Base-by-base conservation (phyloP, 495 filamentous ascomycete species). In the Hyaloscypha bicolor region DNA sequence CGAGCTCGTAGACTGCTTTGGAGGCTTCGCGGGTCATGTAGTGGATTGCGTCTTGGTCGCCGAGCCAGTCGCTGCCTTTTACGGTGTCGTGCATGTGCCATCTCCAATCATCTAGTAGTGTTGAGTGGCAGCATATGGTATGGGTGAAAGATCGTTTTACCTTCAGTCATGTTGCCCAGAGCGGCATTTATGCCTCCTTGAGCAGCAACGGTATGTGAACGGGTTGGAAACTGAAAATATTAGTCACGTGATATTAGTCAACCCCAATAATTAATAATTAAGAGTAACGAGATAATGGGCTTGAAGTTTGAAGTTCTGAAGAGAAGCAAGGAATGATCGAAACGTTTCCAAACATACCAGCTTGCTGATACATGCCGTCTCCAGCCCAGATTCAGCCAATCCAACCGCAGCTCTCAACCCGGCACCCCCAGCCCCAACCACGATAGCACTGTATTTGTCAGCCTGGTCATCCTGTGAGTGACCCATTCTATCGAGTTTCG, bases 81-180 rank as follows among this genome's bases (percentile, higher is more conserved):
- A 73, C 71, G 5, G 71, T 73, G 62, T 73, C 71, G 60, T 73
- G 71, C 68, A 71, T 71, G 51, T 73, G 71, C 71, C 71, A 73
- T 4, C 71, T 52, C 68, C 69, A 73, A 32, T 73, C 71, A 53
- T 73, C 71, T 71, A 39, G 5, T 33, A 60, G 52, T 59, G 12
- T 48, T 59, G 55, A 32, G 52, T n/a, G 11, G 16, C 2, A 37
- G n/a, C 8, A 37, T 37, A 42, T 19, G 21, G 5, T 33, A 4
- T 21, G 11, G 9, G 62, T 2, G 22, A 30, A 3, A 48, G 39
- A 8, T 0, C 19, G 9, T 21, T 19, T 33, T 42, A 71, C 69
- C 69, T 64, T 71, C 68, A 25, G 65, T 69, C 71, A 73, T 73
- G 52, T 73, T 73, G 9, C 71, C 71, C 45, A 73, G 45, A 21